Base-by-base conservation (phyloP, 495 filamentous ascomycete species). In the Daldinia childiae region DNA sequence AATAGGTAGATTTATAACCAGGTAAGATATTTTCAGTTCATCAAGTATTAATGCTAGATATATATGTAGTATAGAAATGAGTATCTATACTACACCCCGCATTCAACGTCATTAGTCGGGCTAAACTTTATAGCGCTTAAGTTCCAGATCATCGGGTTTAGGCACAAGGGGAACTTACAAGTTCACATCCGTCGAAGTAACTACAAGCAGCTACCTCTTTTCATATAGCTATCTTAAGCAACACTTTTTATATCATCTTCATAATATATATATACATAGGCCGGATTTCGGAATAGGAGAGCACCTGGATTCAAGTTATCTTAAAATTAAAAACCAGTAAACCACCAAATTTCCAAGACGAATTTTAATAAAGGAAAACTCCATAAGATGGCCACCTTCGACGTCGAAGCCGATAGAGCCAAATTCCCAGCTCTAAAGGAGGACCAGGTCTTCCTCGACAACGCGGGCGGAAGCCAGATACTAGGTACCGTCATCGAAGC, bases 401-500 rank as follows among this genome's bases (percentile, higher is more conserved):
- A 88, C 69, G 79, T 92, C 43, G 71, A 81, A 7, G 73, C 77
- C 14, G 86, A 85, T n/a, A 87, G 87, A 55, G 77, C 83, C 54
- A 79, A 82, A 26, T 93, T 94, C 84, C 90, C 90, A 56, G 89
- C 90, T 15, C 75, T 93, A 50, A 62, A 85, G 26, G 83, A 88
- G 67, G 80, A 87, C 39, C 90, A 93, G 71, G 82, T 93, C 36
- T 92, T 86, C 75, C 84, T 93, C 71, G 90, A 93, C 72, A 93
- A 93, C 72, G 91, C 91, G 4, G 91, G 90, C 21, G 91, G 90
- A 48, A 92, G 87, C 75, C 91, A 93, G 72, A 82, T 86, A 1
- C 79, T 94, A 3, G 86, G 84, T 24, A 76, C 82, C 15, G 91
- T 92, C 7, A 85, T 90, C 15, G 84, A 91, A 38, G 83, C 87